Percentiles rank a stretch among this genome's conserved stretches.
Evolutionary conservation across 345 rosid species (phyloP).

Genomic region (Eucalyptus erythrocorys): DNA sequence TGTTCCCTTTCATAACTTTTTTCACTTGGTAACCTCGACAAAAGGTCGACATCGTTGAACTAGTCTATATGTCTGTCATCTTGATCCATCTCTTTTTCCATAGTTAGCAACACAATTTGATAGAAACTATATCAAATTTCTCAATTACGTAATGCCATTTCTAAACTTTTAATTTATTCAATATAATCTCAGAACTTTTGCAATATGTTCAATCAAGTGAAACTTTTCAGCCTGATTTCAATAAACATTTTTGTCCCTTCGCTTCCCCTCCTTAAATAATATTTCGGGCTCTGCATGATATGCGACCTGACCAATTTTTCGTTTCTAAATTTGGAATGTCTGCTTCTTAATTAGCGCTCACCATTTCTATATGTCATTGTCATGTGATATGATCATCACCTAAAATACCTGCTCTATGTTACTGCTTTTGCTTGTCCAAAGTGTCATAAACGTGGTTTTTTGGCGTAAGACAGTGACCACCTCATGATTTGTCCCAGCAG

Average conservation of each 20-base stretch:
- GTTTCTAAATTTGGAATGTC: neutral
- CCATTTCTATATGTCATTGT: neutral
- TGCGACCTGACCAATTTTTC: neutral
- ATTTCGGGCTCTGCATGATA: neutral
- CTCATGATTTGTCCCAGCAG: neutral
- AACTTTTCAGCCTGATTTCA: neutral
- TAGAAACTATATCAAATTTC: neutral
- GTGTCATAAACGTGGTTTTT: neutral
- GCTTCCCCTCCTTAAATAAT: neutral
- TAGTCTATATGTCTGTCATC: neutral
- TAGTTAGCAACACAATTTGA: neutral
- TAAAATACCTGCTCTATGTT: neutral
- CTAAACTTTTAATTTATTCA: neutral
- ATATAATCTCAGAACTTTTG: neutral
- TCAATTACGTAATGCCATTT: rapidly evolving
- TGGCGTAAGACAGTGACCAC: neutral
- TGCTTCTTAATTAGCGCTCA: neutral
- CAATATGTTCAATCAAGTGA: neutral
- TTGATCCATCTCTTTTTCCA: neutral
- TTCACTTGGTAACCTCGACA: neutral
- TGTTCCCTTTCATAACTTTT: neutral
- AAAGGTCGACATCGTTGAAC: neutral
- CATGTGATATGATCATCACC: neutral
- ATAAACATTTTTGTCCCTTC: neutral
- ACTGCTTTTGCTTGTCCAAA: neutral